Conservation (phyloP, 768 basidiomycete genomes). For the Termitomyces sp. region DNA sequence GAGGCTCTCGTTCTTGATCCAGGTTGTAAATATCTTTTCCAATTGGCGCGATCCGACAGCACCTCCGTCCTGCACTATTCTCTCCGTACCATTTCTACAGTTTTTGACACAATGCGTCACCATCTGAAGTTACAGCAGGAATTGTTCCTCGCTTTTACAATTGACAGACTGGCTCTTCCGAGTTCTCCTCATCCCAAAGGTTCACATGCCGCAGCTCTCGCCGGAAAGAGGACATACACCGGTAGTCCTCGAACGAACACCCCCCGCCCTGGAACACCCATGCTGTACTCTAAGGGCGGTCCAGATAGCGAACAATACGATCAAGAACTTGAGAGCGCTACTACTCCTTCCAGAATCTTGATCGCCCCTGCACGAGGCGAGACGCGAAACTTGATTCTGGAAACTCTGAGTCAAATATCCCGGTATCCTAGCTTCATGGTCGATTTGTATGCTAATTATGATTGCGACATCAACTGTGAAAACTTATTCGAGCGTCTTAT, state of each 20-base stretch:
- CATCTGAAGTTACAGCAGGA: slow-evolving; percentile 94
- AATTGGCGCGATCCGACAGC: slow-evolving; percentile 90
- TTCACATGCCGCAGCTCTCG: slow-evolving; percentile 14
- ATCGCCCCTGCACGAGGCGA: slow-evolving; percentile 81
- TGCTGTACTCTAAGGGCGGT: slow-evolving; percentile 35
- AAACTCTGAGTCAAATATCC: slow-evolving; percentile 78
- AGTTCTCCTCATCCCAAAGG: slow-evolving; percentile 21
- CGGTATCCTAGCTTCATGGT: slow-evolving; percentile 90
- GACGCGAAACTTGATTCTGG: slow-evolving; percentile 85
- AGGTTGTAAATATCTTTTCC: slow-evolving; percentile 96
- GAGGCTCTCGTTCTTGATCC: slow-evolving; percentile 75
- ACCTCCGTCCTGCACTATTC: slow-evolving; percentile 72
- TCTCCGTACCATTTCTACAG: slow-evolving; percentile 80
- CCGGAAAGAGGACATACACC: slow-evolving; percentile 24
- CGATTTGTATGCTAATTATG: slow-evolving; percentile 93
- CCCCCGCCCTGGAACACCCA: slow-evolving; percentile 50
- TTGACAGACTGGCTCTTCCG: slow-evolving; percentile 80
- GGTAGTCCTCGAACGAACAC: slow-evolving; percentile 31
- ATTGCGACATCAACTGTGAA: slow-evolving; percentile 95
- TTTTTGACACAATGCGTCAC: slow-evolving; percentile 82
- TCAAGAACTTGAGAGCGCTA: slow-evolving; percentile 36
- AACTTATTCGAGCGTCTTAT: slow-evolving; percentile 89
- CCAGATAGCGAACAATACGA: slow-evolving; percentile 28
- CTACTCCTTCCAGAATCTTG: slow-evolving; percentile 50
- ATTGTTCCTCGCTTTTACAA: slow-evolving; percentile 88